Conservation (phyloP, 495 filamentous ascomycete species). For the Penicillium antarcticum region DNA sequence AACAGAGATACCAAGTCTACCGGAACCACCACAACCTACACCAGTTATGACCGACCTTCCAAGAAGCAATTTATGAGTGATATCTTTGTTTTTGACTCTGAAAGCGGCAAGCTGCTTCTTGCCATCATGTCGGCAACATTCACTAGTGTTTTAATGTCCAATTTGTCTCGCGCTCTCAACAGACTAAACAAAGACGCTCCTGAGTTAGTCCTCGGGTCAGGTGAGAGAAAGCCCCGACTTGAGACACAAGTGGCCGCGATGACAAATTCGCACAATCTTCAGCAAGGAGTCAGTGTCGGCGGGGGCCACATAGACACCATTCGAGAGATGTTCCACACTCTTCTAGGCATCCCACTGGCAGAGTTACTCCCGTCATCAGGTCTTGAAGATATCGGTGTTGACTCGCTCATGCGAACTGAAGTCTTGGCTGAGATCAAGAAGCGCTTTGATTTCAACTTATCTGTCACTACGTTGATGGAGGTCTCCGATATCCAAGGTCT, state of each 20-base stretch:
- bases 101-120: neutral
- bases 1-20: neutral
- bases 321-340: neutral
- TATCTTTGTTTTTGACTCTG: neutral
- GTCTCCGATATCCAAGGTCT: neutral
- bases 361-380: neutral
- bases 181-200: neutral
- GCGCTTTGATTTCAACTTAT: slow-evolving; percentile 7
- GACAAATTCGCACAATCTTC: too few species aligned
- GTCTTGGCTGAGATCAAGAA: slow-evolving; percentile 33
- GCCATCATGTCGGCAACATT: neutral
- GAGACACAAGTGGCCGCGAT: too few species aligned
- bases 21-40: slow-evolving; percentile 10
- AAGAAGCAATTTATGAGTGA: neutral
- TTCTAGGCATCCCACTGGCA: neutral
- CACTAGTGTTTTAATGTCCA: neutral
- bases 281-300: too few species aligned
- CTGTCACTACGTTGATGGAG: neutral
- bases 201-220: neutral
- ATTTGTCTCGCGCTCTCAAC: neutral
- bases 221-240: neutral
- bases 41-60: neutral
- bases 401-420: slow-evolving; percentile 42
- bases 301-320: neutral
- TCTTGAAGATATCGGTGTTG: slow-evolving; percentile 33